Conservation (phyloP, 1,284 basidiomycete species). For the Abortiporus biennis region DNA sequence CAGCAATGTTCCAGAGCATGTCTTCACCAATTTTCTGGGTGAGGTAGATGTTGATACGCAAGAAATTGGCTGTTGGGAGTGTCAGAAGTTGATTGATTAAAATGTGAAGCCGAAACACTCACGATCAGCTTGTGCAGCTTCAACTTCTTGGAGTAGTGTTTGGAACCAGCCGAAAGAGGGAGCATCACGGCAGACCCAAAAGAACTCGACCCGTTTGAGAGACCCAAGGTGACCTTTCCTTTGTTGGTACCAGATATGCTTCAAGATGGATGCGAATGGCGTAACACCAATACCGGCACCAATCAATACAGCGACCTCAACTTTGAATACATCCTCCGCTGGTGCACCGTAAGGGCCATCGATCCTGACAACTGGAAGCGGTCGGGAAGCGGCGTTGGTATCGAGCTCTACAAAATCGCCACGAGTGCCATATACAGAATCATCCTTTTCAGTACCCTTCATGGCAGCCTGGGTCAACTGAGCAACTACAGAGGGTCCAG, state of each 20-base stretch:
- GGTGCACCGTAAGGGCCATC: slow-evolving; percentile 88
- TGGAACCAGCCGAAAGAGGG: slow-evolving; percentile 95
- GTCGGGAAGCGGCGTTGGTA: slow-evolving; percentile 32
- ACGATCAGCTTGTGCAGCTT: slow-evolving; percentile 81
- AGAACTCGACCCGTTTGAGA: slow-evolving; percentile 82
- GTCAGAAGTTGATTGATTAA: neutral
- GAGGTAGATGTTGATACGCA: slow-evolving; percentile 86
- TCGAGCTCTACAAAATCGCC: slow-evolving; percentile 80
- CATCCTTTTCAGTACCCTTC: slow-evolving; percentile 65
- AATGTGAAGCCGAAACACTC: slow-evolving; percentile 26
- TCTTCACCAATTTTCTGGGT: slow-evolving; percentile 82
- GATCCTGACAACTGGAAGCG: slow-evolving; percentile 70
- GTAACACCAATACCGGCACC: slow-evolving; percentile 90
- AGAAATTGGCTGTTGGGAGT: slow-evolving; percentile 66
- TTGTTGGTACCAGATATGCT: slow-evolving; percentile 91
- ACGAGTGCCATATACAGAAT: slow-evolving; percentile 36
- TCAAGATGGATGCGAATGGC: slow-evolving; percentile 86
- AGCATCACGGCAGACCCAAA: slow-evolving; percentile 86
- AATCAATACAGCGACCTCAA: slow-evolving; percentile 80
- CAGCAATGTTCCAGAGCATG: slow-evolving; percentile 86
- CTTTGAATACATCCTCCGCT: slow-evolving; percentile 83
- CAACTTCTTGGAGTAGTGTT: slow-evolving; percentile 76
- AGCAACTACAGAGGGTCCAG: slow-evolving; percentile 68
- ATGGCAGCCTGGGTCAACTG: slow-evolving; percentile 70
- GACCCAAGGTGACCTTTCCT: slow-evolving; percentile 68